Percentiles rank a stretch among this genome's conserved stretches.
These are phyloP conservation scores for Polyrhizophydium stewartii DNA, from an alignment of 371 early-diverging fungal genomes.

Conservation along the genomic window DNA sequence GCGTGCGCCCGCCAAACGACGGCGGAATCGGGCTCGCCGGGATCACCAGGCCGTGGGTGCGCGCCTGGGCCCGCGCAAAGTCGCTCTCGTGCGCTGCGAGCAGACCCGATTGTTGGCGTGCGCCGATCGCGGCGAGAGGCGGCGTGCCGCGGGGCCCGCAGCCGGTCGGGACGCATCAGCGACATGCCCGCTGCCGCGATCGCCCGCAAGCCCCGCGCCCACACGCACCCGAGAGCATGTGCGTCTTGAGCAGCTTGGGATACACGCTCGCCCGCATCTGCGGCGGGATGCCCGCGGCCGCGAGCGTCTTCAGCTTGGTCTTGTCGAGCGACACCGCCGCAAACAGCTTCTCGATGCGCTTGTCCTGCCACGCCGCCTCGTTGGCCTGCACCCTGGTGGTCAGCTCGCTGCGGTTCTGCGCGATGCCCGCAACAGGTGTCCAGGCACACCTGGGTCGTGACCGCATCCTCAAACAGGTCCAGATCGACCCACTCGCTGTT, in stretches of 20 bases:
- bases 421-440: no score
- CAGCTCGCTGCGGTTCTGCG: no score
- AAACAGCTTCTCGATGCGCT: slow-evolving; percentile 13
- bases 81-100: not conserved
- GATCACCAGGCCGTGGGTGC: slow-evolving; percentile 5
- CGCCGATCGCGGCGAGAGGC: slow-evolving; percentile 23
- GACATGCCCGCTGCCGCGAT: no score
- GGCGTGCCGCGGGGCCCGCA: slow-evolving; percentile 20
- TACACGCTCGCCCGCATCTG: slow-evolving; percentile 11
- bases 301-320: slow-evolving; percentile 30
- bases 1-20: slow-evolving; percentile 32
- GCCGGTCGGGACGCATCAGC: slow-evolving; percentile 8
- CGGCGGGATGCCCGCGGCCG: slow-evolving; percentile 25
- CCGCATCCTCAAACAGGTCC: not conserved
- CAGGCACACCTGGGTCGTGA: not conserved
- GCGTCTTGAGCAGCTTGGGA: not conserved
- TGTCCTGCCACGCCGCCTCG: slow-evolving; percentile 10
- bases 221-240: not conserved
- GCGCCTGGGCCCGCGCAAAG: not conserved
- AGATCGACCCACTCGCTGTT: slow-evolving; percentile 6
- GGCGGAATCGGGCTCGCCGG: slow-evolving; percentile 33
- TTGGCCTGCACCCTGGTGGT: not conserved
- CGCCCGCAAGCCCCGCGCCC: not conserved
- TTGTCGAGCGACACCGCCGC: slow-evolving; percentile 15
- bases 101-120: slow-evolving; percentile 8